phyloP scores from a whole-genome alignment of 2,329 filamentous ascomycete species.

The Aureobasidium sp. region DNA sequence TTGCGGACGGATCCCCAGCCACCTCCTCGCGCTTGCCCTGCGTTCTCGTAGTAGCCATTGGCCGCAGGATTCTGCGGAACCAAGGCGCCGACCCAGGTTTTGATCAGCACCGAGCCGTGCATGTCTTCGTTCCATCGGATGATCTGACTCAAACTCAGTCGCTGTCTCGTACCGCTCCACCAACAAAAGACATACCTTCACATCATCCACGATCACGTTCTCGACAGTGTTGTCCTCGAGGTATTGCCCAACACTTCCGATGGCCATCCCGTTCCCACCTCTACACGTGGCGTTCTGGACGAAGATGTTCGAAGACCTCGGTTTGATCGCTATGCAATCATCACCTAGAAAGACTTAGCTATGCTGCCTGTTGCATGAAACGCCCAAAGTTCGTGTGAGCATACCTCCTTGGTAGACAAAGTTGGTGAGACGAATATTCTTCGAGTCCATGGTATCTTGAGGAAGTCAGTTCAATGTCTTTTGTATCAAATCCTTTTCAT shows the following conservation, averaged over 20 bases:
- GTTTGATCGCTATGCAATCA: conserved; percentile 54
- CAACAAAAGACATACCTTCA: conserved; percentile 19
- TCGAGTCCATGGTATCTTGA: conserved; percentile 45
- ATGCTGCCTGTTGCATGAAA: too few relatives aligned
- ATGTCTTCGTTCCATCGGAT: conserved; percentile 39
- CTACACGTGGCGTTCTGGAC: conserved; percentile 47
- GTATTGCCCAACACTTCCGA: conserved; percentile 47
- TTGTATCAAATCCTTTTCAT: conserved; percentile 16
- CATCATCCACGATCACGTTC: conserved; percentile 41
- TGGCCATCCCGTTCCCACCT: conserved; percentile 44
- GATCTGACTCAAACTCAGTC: conserved; percentile 20
- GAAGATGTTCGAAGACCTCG: conserved; percentile 50
- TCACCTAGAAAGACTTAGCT: conserved; percentile 26
- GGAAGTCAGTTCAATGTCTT: background rate
- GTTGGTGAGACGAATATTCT: conserved; percentile 42
- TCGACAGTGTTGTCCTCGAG: conserved; percentile 44
- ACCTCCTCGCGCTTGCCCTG: conserved; percentile 40
- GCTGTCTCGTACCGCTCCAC: background rate
- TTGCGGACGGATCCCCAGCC: conserved; percentile 47
- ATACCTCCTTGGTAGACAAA: conserved; percentile 43
- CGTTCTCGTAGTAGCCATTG: conserved; percentile 38
- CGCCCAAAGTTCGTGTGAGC: too few relatives aligned
- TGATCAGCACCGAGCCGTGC: conserved; percentile 45
- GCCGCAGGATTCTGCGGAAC: conserved; percentile 31
- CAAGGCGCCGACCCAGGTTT: conserved; percentile 46